Evolutionary conservation across 345 rosid genomes (phyloP).

Genomic region (Citrus unshiu): DNA sequence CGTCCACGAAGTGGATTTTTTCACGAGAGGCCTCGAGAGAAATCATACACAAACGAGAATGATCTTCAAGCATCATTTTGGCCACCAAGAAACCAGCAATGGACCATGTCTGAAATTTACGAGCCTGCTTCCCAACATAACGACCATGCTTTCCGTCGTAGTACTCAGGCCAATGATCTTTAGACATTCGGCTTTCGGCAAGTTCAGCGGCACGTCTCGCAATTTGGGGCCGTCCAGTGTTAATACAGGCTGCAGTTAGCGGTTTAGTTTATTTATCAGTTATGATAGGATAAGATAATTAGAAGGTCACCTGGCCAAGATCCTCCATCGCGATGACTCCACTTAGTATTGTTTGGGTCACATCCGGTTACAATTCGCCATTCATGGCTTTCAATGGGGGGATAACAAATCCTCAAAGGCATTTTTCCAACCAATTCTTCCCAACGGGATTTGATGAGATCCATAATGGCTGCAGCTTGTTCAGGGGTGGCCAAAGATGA

Average conservation of each 20-base stretch:
- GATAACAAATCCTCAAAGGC: slow-evolving; percentile 69
- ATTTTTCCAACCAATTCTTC: slow-evolving; percentile 69
- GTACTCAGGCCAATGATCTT: slow-evolving; percentile 73
- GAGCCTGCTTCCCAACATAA: slow-evolving; percentile 56
- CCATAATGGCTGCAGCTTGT: slow-evolving; percentile 66
- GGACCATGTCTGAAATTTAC: slow-evolving; percentile 73
- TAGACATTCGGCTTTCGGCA: slow-evolving; percentile 43
- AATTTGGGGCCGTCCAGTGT: slow-evolving; percentile 66
- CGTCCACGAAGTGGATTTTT: slow-evolving; percentile 50
- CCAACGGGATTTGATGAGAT: slow-evolving; percentile 65
- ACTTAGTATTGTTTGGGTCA: slow-evolving; percentile 64
- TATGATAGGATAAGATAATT: not conserved
- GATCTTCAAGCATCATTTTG: slow-evolving; percentile 66
- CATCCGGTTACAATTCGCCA: slow-evolving; percentile 59
- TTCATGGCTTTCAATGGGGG: slow-evolving; percentile 61
- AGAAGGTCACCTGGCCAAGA: slow-evolving; percentile 61
- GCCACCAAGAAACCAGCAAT: slow-evolving; percentile 66
- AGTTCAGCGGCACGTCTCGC: slow-evolving; percentile 58
- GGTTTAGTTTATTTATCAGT: slow-evolving; percentile 10
- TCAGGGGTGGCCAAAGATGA: slow-evolving; percentile 61
- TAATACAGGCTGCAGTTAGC: slow-evolving; percentile 63
- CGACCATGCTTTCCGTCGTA: slow-evolving; percentile 59
- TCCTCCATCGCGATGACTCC: slow-evolving; percentile 75
- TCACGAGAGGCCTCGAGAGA: slow-evolving; percentile 32
- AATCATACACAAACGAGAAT: slow-evolving; percentile 64